A percentile compares a stretch with the other conserved stretches of the same genome.
phyloP scores from a whole-genome alignment of 257 asterid species.

The Buddleja alternifolia region DNA sequence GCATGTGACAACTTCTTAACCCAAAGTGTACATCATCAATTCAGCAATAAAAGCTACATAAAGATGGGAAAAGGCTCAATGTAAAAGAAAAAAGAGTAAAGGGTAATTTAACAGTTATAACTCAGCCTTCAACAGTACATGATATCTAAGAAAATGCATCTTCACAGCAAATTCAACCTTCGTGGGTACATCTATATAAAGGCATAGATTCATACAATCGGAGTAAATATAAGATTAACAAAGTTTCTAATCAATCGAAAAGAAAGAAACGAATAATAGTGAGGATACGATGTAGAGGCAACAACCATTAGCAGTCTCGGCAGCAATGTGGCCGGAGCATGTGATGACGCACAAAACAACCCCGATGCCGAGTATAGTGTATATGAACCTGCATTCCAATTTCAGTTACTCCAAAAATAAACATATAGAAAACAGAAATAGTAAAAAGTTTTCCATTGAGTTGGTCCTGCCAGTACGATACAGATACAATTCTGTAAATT shows the following conservation, averaged over 20 bases:
- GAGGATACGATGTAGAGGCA: slow-evolving; percentile 73
- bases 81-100: not conserved
- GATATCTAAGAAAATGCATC: not conserved
- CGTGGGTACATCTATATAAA: not conserved
- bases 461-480: no score
- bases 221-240: not conserved
- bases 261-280: not conserved
- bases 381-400: slow-evolving; percentile 59
- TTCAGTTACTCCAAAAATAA: no score
- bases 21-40: not conserved
- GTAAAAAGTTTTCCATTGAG: no score
- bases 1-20: not conserved
- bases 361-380: slow-evolving; percentile 62
- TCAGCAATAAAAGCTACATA: not conserved
- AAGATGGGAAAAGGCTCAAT: not conserved
- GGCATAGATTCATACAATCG: not conserved
- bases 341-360: slow-evolving; percentile 49
- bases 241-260: not conserved
- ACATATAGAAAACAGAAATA: not conserved
- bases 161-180: not conserved
- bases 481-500: no score
- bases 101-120: not conserved
- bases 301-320: slow-evolving; percentile 69
- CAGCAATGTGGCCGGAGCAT: slow-evolving; percentile 73
- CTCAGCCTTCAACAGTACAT: not conserved